Evolutionary conservation across 805 yeast genomes (phyloP).

Genomic region (Metschnikowia vanudenii): DNA sequence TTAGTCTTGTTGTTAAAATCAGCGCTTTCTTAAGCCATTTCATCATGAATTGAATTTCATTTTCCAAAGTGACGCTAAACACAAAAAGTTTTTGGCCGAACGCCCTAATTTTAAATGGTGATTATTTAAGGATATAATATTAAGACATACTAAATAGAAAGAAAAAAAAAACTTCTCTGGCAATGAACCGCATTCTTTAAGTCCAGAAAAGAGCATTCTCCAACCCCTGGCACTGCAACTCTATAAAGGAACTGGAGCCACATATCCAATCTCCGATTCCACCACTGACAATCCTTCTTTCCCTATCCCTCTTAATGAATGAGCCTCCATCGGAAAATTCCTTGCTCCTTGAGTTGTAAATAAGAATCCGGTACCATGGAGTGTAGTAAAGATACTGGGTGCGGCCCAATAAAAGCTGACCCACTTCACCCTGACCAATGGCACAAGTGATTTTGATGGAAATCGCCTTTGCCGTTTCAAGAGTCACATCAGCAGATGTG

Average conservation of each 20-base stretch:
- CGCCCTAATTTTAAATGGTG: too few species aligned
- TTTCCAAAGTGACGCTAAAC: too few species aligned
- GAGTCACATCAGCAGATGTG: slow-evolving; percentile 3
- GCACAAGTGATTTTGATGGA: slow-evolving; percentile 12
- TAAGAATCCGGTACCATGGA: slow-evolving; percentile 13
- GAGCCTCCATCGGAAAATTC: slow-evolving; percentile 2
- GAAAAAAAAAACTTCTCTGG: too few species aligned
- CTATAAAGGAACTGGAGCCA: slow-evolving; percentile 13
- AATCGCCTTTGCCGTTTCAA: slow-evolving; percentile 5
- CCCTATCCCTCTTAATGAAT: slow-evolving; percentile 4
- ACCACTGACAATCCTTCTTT: slow-evolving; percentile 10
- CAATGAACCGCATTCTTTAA: too few species aligned
- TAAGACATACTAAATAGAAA: too few species aligned
- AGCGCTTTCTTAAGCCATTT: too few species aligned
- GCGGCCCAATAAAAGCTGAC: slow-evolving; percentile 16
- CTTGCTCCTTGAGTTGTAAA: slow-evolving; percentile 1
- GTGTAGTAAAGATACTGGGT: slow-evolving; percentile 16
- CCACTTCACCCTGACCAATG: slow-evolving; percentile 17
- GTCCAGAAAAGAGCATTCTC: too few species aligned
- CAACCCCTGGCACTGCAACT: slow-evolving; percentile 14
- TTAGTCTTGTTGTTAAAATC: too few species aligned
- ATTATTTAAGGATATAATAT: too few species aligned
- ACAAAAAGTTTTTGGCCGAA: too few species aligned
- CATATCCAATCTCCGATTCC: slow-evolving; percentile 21
- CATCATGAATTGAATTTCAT: too few species aligned